These are phyloP conservation scores for Thraustochytrium striatum DNA, from an alignment of 352 stramenopile species.

Conservation along the genomic window DNA sequence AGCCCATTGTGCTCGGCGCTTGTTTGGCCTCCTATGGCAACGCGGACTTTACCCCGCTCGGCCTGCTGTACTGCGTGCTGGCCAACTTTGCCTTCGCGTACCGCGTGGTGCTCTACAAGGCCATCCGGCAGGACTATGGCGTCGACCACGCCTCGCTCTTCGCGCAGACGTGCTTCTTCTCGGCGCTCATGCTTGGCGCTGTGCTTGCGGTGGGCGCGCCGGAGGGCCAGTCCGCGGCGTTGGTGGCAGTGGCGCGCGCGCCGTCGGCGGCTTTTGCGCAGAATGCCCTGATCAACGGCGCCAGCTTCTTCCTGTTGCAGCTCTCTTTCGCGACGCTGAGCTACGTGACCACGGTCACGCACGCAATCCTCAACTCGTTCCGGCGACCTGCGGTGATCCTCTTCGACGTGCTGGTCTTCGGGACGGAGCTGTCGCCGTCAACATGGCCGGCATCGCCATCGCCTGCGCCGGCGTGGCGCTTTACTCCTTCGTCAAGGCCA, in stretches of 20 bases:
- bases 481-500: not conserved
- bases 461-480: not conserved
- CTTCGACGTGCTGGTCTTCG: not conserved
- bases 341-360: not conserved
- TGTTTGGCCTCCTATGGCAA: not conserved
- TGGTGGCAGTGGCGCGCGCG: not conserved
- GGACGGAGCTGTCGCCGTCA: not conserved
- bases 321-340: not conserved
- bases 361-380: not conserved
- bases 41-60: not conserved
- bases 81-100: not conserved
- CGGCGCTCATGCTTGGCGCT: not conserved
- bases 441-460: not conserved
- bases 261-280: not conserved
- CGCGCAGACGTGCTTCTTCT: not conserved
- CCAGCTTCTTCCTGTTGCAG: not conserved
- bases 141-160: not conserved
- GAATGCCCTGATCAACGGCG: not conserved
- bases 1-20: not conserved
- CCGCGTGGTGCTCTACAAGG: not conserved
- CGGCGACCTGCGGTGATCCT: not conserved
- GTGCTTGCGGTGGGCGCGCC: not conserved
- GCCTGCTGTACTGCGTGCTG: not conserved
- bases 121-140: not conserved
- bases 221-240: not conserved